Evolutionary conservation across 345 rosid genomes (phyloP).

Genomic region (Euphorbia peplus): DNA sequence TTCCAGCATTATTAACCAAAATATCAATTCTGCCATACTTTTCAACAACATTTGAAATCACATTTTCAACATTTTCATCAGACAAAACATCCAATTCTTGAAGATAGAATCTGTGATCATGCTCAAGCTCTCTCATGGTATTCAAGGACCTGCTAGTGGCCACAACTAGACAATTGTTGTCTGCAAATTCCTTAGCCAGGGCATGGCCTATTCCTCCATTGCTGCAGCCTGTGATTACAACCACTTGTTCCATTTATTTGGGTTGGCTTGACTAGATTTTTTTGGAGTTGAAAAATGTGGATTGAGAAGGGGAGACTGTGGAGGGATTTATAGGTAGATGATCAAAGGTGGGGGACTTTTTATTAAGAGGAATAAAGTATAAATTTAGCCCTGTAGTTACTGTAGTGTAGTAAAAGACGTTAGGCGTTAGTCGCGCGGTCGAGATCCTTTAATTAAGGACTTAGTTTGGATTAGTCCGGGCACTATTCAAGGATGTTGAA

Average conservation of each 20-base stretch:
- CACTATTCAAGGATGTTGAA: too few species aligned
- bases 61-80: slow-evolving; percentile 50
- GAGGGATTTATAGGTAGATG: too few species aligned
- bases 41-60: slow-evolving; percentile 47
- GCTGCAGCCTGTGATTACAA: slow-evolving; percentile 74
- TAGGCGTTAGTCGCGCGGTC: too few species aligned
- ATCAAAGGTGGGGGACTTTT: too few species aligned
- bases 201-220: slow-evolving; percentile 89
- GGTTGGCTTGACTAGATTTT: too few species aligned
- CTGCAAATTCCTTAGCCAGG: slow-evolving; percentile 70
- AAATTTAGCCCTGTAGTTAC: too few species aligned
- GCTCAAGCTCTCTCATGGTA: slow-evolving; percentile 64
- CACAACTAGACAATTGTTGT: slow-evolving; percentile 58
- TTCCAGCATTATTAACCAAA: slow-evolving; percentile 83
- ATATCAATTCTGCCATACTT: slow-evolving; percentile 66
- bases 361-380: too few species aligned
- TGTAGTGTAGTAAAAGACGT: too few species aligned
- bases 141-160: slow-evolving; percentile 62
- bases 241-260: slow-evolving; percentile 67
- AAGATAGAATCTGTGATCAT: slow-evolving; percentile 56
- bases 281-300: too few species aligned
- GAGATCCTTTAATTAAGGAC: too few species aligned
- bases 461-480: too few species aligned
- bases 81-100: slow-evolving; percentile 76
- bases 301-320: too few species aligned